Conservation (phyloP, 2,329 filamentous ascomycete genomes). For the Amauroascus verrucosus region DNA sequence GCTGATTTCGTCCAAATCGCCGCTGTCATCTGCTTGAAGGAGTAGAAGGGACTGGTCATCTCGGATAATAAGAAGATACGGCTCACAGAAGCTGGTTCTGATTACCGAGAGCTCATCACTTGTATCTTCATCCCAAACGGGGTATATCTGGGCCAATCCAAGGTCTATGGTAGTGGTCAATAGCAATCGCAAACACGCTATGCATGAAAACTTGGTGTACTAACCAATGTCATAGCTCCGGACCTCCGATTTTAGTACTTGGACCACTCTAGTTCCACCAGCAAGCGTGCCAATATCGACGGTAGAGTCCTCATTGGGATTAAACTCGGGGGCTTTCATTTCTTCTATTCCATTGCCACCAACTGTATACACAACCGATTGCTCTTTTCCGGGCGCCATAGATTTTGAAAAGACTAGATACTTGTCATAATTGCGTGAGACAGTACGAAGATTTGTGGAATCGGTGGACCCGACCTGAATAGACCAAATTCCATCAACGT, state of each 20-base stretch:
- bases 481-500: slow-evolving; percentile 71
- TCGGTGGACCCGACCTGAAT: slow-evolving; percentile 46
- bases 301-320: slow-evolving; percentile 76
- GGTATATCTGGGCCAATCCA: slow-evolving; percentile 78
- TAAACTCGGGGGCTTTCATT: slow-evolving; percentile 77
- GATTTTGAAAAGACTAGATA: slow-evolving; percentile 73
- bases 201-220: slow-evolving; percentile 25
- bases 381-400: slow-evolving; percentile 57
- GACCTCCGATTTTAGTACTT: slow-evolving; percentile 77
- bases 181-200: background rate
- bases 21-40: slow-evolving; percentile 66
- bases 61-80: slow-evolving; percentile 70
- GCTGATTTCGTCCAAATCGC: slow-evolving; percentile 76
- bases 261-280: slow-evolving; percentile 70
- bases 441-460: slow-evolving; percentile 37
- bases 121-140: slow-evolving; percentile 83
- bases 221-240: slow-evolving; percentile 81
- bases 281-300: slow-evolving; percentile 76
- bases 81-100: slow-evolving; percentile 74
- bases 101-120: slow-evolving; percentile 67
- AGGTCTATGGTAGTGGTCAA: slow-evolving; percentile 49
- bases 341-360: slow-evolving; percentile 65
- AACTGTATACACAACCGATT: slow-evolving; percentile 66
- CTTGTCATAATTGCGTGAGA: slow-evolving; percentile 53
- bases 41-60: slow-evolving; percentile 75